A percentile compares a stretch with the other conserved stretches of the same genome.
phyloP scores from a whole-genome alignment of 345 rosid genomes.

The Populus tremula region DNA sequence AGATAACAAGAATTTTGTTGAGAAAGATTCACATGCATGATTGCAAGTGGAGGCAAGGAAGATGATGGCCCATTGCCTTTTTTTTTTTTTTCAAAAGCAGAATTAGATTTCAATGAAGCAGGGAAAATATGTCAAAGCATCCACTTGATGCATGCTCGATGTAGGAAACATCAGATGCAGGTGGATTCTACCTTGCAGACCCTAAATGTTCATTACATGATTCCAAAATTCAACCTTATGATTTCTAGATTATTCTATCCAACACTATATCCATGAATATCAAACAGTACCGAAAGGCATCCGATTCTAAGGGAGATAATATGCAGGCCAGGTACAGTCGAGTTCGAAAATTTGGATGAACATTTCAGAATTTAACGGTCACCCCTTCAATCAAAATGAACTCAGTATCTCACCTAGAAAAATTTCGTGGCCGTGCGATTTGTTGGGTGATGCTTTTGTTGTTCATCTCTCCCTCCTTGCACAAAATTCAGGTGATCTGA shows the following conservation, averaged over 20 bases:
- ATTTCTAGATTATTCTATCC: slow-evolving; percentile 1
- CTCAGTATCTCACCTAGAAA: slow-evolving; percentile 33
- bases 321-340: background rate
- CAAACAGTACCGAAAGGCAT: background rate
- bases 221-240: background rate
- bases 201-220: background rate
- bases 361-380: background rate
- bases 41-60: slow-evolving; percentile 31
- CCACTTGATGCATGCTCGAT: slow-evolving; percentile 18
- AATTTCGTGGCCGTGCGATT: background rate
- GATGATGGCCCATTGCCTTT: slow-evolving; percentile 21
- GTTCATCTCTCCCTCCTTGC: background rate
- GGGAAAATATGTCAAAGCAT: slow-evolving; percentile 2
- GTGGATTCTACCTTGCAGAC: background rate
- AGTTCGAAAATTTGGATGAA: background rate
- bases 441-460: background rate
- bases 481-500: background rate
- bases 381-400: slow-evolving; percentile 18
- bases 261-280: background rate
- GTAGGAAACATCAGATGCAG: background rate
- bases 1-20: slow-evolving; percentile 34
- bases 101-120: slow-evolving; percentile 7
- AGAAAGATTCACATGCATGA: slow-evolving; percentile 43
- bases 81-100: background rate
- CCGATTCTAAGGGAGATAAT: background rate